These are phyloP conservation scores for Triangularia verruculosa DNA, from an alignment of 2,329 filamentous ascomycete genomes.

Conservation along the genomic window DNA sequence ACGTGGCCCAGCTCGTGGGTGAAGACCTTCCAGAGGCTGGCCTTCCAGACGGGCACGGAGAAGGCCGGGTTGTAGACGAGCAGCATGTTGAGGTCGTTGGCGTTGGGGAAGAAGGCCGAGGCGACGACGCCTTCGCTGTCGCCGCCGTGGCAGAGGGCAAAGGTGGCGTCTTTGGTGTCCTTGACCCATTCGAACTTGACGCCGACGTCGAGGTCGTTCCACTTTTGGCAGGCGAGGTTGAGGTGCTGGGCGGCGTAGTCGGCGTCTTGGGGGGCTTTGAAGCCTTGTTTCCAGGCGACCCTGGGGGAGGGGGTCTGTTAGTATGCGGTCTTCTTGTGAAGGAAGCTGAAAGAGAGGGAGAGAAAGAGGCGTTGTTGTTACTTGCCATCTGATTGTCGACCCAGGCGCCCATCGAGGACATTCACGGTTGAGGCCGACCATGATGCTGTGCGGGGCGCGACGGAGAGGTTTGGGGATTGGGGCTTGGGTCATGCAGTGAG, in stretches of 20 bases:
- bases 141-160: slow-evolving; percentile 4
- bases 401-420: slow-evolving; percentile 2
- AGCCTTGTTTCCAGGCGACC: neutral
- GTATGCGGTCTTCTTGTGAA: neutral
- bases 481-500: neutral
- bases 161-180: neutral
- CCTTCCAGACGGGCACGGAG: neutral
- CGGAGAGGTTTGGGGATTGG: neutral
- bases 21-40: slow-evolving; percentile 1
- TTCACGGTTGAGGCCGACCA: neutral
- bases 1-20: neutral
- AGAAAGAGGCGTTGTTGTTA: no score
- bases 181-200: slow-evolving; percentile 3
- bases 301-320: neutral
- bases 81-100: slow-evolving; percentile 3
- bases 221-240: neutral
- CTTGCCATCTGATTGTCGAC: neutral
- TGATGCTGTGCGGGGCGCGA: neutral
- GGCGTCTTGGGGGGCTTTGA: neutral
- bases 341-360: neutral
- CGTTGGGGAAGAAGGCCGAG: neutral
- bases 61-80: neutral
- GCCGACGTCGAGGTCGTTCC: slow-evolving; percentile 1
- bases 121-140: neutral
- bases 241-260: neutral